These are phyloP conservation scores for Ceriops zippeliana DNA, from an alignment of 345 rosid species.

Conservation along the genomic window DNA sequence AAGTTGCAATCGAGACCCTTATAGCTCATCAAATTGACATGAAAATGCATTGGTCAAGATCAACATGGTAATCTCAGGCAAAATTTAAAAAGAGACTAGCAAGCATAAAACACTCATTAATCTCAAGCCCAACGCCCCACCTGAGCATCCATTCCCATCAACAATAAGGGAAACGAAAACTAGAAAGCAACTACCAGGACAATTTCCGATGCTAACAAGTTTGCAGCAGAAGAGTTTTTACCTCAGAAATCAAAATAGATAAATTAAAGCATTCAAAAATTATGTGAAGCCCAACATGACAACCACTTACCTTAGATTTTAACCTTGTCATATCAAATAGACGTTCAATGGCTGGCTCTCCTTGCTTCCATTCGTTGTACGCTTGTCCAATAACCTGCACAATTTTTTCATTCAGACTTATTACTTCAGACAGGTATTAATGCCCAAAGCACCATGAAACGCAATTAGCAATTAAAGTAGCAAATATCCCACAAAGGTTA, in stretches of 20 bases:
- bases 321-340: constrained; percentile 61
- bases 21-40: no score
- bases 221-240: background rate
- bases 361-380: constrained; percentile 90
- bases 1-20: no score
- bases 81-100: no score
- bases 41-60: no score
- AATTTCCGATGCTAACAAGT: no score
- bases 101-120: no score
- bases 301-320: constrained; percentile 51
- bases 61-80: no score
- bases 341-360: constrained; percentile 87
- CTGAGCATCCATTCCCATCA: no score
- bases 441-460: constrained; percentile 11
- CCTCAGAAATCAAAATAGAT: background rate
- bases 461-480: constrained; percentile 1
- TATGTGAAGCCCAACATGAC: background rate
- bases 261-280: background rate
- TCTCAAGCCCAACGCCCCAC: no score
- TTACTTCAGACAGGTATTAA: constrained; percentile 34
- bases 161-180: no score
- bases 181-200: no score
- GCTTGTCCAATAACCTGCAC: constrained; percentile 87
- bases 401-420: constrained; percentile 36
- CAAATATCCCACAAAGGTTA: constrained; percentile 1